Evolutionary conservation across 768 basidiomycete species (phyloP), one percentile per base, ranked within the genome.

Genomic region (Kwoniella pini): DNA sequence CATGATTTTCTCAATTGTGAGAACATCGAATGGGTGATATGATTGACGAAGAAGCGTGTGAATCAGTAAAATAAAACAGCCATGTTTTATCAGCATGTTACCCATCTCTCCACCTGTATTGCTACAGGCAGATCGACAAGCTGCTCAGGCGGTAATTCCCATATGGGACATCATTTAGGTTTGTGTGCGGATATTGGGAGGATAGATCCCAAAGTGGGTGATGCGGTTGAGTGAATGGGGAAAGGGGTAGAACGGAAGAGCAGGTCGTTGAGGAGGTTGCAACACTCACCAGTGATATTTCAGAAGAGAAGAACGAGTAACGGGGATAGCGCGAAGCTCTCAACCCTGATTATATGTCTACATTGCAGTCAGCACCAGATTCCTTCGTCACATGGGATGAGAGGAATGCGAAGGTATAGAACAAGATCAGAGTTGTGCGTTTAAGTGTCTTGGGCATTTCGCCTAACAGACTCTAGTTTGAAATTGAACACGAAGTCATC

Each of bases 391-490:
- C 27, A 15, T 6, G 5, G 10, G 11, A 13, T 3, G 11, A 43
- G 54, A 56, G 3, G 38, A 31, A 33, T 26, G 6, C 30, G 7
- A 10, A 22, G 28, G 46, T n/a, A 48, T 13, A 31, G 12, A 46
- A 15, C 42, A 51, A 52, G 54, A 33, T 75, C 74, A 75, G 74
- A 75, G 51, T 42, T 72, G 74, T 72, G 74, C 71, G 65, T 72
- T 67, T 71, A 70, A 53, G 74, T 68, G 67, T 75, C 74, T 72
- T 71, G 49, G 74, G 69, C 71, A 50, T 62, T 75, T 72, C 62
- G 71, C 69, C 74, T 75, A 68, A 75, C 71, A 75, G 74, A 75
- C 74, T 75, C 74, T 75, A 75, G 74, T 75, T 75, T 75, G 74
- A 75, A 69, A 67, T 67, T 62, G 69, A 67, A 72, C 74, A 75